Percentiles rank a stretch among this genome's conserved stretches.
These are phyloP conservation scores for Solanum hybrid DNA, from an alignment of 305 asterid genomes.

Conservation along the genomic window DNA sequence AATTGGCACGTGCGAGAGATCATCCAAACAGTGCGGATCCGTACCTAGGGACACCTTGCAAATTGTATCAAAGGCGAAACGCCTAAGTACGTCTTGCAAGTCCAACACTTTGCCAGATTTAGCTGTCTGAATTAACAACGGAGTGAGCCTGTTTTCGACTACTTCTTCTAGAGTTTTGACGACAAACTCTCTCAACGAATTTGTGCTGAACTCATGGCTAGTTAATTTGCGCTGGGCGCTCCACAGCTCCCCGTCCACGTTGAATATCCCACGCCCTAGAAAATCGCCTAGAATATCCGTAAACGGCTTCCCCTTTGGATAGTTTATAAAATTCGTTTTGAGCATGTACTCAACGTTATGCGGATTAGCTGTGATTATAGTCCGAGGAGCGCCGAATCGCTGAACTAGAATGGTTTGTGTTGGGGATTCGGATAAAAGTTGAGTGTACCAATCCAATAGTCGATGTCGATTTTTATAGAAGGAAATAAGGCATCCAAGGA, in stretches of 20 bases:
- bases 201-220: slow-evolving; percentile 37
- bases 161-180: slow-evolving; percentile 24
- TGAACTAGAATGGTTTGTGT: slow-evolving; percentile 33
- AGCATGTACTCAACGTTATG: slow-evolving; percentile 18
- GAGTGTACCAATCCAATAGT: slow-evolving; percentile 34
- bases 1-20: slow-evolving; percentile 4
- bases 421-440: slow-evolving; percentile 23
- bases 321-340: slow-evolving; percentile 25
- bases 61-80: slow-evolving; percentile 31
- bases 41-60: slow-evolving; percentile 36
- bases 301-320: slow-evolving; percentile 27
- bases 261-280: slow-evolving; percentile 40
- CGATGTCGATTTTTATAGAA: slow-evolving; percentile 31
- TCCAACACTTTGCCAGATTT: slow-evolving; percentile 8
- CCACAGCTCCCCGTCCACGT: slow-evolving; percentile 39
- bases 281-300: slow-evolving; percentile 21
- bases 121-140: slow-evolving; percentile 9
- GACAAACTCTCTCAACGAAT: slow-evolving; percentile 24
- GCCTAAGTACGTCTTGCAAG: slow-evolving; percentile 29
- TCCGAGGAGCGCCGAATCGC: slow-evolving; percentile 27
- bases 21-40: slow-evolving; percentile 18
- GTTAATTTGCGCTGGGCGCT: slow-evolving; percentile 27
- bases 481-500: slow-evolving; percentile 29
- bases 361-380: slow-evolving; percentile 32
- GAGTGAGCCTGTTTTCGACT: slow-evolving; percentile 12